Percentiles rank a stretch among this genome's conserved stretches.
Conservation (phyloP, 805 yeast species). For the Candida qinlingensis region DNA sequence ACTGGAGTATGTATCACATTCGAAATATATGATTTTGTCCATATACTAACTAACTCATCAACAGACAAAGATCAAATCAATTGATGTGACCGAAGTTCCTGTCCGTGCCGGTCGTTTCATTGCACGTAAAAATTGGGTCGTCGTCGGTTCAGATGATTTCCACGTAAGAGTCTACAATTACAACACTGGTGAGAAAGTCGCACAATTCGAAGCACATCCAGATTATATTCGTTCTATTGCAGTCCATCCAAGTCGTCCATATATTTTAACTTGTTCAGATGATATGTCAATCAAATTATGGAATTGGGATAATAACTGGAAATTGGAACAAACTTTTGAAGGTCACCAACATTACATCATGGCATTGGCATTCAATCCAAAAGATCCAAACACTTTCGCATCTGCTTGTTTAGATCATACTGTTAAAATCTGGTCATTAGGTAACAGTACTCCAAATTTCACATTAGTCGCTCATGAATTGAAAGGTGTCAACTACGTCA, state of each 20-base stretch:
- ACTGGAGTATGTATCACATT: constrained; percentile 40
- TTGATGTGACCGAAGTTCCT: constrained; percentile 94
- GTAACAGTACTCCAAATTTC: constrained; percentile 82
- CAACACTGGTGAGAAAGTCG: constrained; percentile 90
- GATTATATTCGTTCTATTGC: constrained; percentile 92
- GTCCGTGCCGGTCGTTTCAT: constrained; percentile 93
- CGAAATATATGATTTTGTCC: constrained; percentile 2
- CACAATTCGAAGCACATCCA: constrained; percentile 97
- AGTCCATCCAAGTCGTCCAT: constrained; percentile 91
- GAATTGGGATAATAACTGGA: constrained; percentile 98
- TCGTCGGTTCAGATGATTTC: constrained; percentile 94
- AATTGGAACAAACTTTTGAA: constrained; percentile 81
- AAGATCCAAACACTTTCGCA: constrained; percentile 96
- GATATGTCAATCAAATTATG: constrained; percentile 89
- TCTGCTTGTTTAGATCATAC: constrained; percentile 95
- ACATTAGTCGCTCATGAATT: constrained; percentile 87
- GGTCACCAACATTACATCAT: constrained; percentile 96
- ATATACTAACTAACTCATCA: constrained; percentile 3
- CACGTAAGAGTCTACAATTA: constrained; percentile 90
- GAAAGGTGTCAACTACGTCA: constrained; percentile 93
- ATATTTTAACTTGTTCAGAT: constrained; percentile 83
- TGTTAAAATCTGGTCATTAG: constrained; percentile 94
- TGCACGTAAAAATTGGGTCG: constrained; percentile 95
- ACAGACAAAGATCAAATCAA: constrained; percentile 68
- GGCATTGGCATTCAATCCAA: constrained; percentile 93